Evolutionary conservation across 192 early-diverging fungal species (phyloP).

Genomic region (Mortierella hygrophila): DNA sequence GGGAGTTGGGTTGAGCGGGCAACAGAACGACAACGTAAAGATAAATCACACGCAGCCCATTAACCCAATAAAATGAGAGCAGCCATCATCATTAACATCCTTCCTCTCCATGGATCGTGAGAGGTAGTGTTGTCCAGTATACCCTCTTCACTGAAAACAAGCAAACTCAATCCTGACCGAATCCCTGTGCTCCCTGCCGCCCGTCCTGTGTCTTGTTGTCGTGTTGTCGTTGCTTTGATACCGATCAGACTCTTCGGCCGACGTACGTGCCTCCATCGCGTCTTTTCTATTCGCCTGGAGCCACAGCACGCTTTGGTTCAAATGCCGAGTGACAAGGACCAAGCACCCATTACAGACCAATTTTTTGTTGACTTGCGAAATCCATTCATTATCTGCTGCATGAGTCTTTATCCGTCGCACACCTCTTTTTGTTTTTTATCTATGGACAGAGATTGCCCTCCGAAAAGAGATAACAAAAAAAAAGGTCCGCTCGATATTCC

Average conservation of each 20-base stretch:
- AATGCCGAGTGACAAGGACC: not conserved
- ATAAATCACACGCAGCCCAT: not conserved
- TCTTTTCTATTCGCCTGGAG: not conserved
- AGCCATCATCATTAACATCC: not conserved
- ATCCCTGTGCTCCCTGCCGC: not conserved
- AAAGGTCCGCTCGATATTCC: constrained; percentile 2
- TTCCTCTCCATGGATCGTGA: not conserved
- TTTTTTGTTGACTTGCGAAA: not conserved
- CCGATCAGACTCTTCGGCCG: not conserved
- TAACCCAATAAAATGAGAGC: constrained; percentile 1
- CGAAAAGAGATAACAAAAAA: not conserved
- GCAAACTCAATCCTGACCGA: not conserved
- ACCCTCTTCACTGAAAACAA: too few relatives aligned
- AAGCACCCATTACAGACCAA: not conserved
- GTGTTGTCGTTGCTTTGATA: not conserved
- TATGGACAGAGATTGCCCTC: not conserved
- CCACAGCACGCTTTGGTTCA: not conserved
- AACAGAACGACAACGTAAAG: not conserved
- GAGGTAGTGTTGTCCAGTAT: not conserved
- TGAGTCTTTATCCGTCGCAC: not conserved
- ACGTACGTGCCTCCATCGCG: not conserved
- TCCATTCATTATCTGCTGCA: too few relatives aligned
- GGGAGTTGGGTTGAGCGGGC: not conserved
- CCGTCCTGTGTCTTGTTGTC: not conserved
- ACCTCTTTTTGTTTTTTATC: not conserved